Base-by-base conservation (phyloP, 192 early-diverging fungal genomes). In the Paraglomus occultum region DNA sequence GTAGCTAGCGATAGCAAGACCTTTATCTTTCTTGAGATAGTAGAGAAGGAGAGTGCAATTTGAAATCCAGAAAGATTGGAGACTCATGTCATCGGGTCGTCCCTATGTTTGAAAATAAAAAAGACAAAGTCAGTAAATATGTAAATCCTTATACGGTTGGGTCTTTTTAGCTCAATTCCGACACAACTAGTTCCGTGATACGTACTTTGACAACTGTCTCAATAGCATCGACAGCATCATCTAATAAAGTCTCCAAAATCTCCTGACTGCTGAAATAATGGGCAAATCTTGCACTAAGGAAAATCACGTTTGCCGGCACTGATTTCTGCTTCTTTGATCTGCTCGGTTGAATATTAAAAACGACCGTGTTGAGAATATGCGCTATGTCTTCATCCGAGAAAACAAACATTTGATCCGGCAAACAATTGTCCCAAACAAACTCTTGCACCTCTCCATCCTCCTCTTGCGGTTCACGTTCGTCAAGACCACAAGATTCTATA, bases 401-500 rank as follows among this genome's bases (percentile, higher is more conserved):
- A n/a, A 96, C 95, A 81, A 94, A 90, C 96, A 98, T 98, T 76
- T 98, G 94, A 80, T 94, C 91, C 12, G 88, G 87, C 71, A 85
- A 78, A 77, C 94, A 92, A 14, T 74, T 80, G 52, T 89, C 85
- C 93, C 93, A 98, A 62, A 89, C 83, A 77, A 92, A 94, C 47
- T 80, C 71, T n/a, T 73, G 50, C 59, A 42, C 50, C 5, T 75
- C 76, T 39, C 82, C 75, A 40, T 78, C 78, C 39, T 77, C 80
- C 11, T 75, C 74, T 58, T 76, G 43, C 44, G 66, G 67, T 67
- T 74, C 75, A 73, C 71, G 71, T 71, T 76, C 54, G 69, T 76
- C 75, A 68, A 73, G 40, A n/a, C 75, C 76, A 40, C 76, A 67
- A 58, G 74, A 72, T 14, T 75, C 71, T 65, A 82, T 74, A 67